Evolutionary conservation across 2,329 filamentous ascomycete species (phyloP), one percentile per base, ranked within the genome.

Genomic region (Aspergillus ibericus): DNA sequence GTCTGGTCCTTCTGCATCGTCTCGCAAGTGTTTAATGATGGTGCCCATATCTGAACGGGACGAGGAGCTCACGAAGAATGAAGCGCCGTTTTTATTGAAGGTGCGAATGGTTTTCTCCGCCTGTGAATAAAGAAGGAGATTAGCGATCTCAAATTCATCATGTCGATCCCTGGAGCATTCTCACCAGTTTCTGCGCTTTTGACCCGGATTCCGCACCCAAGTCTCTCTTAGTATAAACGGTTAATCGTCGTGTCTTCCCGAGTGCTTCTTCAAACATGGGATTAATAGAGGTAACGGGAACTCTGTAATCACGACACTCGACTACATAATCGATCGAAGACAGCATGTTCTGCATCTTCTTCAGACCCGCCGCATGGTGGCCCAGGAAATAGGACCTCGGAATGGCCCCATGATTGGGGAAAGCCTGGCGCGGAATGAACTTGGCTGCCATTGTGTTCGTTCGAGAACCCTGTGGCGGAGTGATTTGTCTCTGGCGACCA

Each of bases 321-420:
- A 99, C 85, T 55, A 99, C 86, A 44, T 98, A 86, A 70, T 93
- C 90, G 68, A 97, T 90, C 62, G 86, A 87, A 27, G 88, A 86
- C 50, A 99, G 84, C 72, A 90, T 83, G 38, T 85, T 85, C 72
- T 91, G 90, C 88, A 98, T 96, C 72, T 90, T 89, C 49, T 84
- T 81, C 32, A 96, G 82, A 15, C 91, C 95, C 9, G 90, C 84
- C 60, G 86, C 85, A 81, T 99, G 95, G 78, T 99, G 95, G 62
- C 95, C 95, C 48, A 98, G 84, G 79, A 91, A 99, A 79, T 98
- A 99, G 59, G 93, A 95, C 64, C 91, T 88, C 38, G 90, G 88
- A 61, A 98, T 88, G 53, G 88, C 89, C 55, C 82, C 80, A 68
- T 93, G 88, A 44, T 87, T 80, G 38, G 88, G 86, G 75, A 96